Base-by-base conservation (phyloP, 805 yeast species). In the Yarrowia osloensis region DNA sequence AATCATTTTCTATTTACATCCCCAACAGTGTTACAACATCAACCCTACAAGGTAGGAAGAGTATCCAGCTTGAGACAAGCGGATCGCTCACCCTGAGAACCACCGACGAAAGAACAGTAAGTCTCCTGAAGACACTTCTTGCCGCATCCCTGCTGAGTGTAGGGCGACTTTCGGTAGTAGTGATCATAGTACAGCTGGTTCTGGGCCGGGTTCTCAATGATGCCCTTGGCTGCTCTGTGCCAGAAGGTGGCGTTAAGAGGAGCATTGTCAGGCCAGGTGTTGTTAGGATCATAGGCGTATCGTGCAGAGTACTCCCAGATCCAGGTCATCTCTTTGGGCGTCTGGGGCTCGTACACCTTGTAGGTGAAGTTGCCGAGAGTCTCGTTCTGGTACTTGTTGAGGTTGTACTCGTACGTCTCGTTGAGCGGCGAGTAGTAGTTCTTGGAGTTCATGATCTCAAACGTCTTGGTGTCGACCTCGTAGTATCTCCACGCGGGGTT, bases 401-500 rank as follows among this genome's bases (percentile, higher is more conserved):
- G n/a, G 39, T 61, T 47, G 24, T 62, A 49, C 12, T 63, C 67
- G 57, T 86, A 85, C 22, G 83, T 81, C 65, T 81, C 82, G 73
- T 87, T 85, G 70, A 88, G 80, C 67, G 79, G 80, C 15, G 88
- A 81, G 75, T 81, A 87, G 76, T 81, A 86, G 71, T 86, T 87
- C 76, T 44, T 46, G 85, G 89, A 68, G 73, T 88, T 85, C 81
- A 86, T 80, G 68, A 88, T 79, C 69, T 83, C 83, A 77, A 86
- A 87, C 3, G 90, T 82, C 70, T 82, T 76, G 24, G 82, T 77
- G 73, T 88, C 91, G 59, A 88, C 87, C 70, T 85, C 86, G 72
- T 88, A 88, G 77, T 86, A 87, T 74, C 89, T 82, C 89, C 90
- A 88, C 26, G 86, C 82, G 6, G 93, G 93, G 74, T 88, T 88